A percentile compares a stretch with the other conserved stretches of the same genome.
These are phyloP conservation scores for Bremia lactucae DNA, from an alignment of 352 stramenopile genomes.

Conservation along the genomic window DNA sequence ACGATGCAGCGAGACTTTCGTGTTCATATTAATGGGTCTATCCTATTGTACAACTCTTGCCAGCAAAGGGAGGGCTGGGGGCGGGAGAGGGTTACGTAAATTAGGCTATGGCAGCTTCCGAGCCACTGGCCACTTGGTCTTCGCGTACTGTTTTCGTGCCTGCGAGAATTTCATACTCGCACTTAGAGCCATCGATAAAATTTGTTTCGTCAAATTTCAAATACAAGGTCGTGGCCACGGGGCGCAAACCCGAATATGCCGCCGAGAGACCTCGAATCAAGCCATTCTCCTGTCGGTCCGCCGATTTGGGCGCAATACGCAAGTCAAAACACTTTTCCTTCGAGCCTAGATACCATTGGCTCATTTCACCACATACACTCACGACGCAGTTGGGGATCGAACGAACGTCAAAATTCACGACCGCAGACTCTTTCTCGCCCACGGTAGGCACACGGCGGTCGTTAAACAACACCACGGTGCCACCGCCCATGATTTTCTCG, in stretches of 20 bases:
- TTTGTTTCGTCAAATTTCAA: slow-evolving; percentile 73
- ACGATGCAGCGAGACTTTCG: too few species aligned
- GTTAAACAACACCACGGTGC: slow-evolving; percentile 65
- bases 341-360: slow-evolving; percentile 51
- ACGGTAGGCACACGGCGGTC: slow-evolving; percentile 26
- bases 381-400: slow-evolving; percentile 65
- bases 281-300: slow-evolving; percentile 37
- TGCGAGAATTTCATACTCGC: slow-evolving; percentile 58
- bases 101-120: slow-evolving; percentile 11
- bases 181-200: slow-evolving; percentile 56
- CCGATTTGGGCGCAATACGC: slow-evolving; percentile 53
- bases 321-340: slow-evolving; percentile 66
- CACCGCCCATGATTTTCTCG: slow-evolving; percentile 48
- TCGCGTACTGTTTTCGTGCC: slow-evolving; percentile 48
- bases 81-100: too few species aligned
- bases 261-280: slow-evolving; percentile 61
- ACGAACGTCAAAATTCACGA: slow-evolving; percentile 62
- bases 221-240: slow-evolving; percentile 55
- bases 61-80: slow-evolving; percentile 21
- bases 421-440: slow-evolving; percentile 38
- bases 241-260: slow-evolving; percentile 36
- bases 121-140: slow-evolving; percentile 10
- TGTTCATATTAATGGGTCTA: slow-evolving; percentile 38
- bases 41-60: slow-evolving; percentile 50
- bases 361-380: slow-evolving; percentile 49